These are phyloP conservation scores for Aspergillus pseudoterreus DNA, from an alignment of 2,329 filamentous ascomycete genomes.

Conservation along the genomic window DNA sequence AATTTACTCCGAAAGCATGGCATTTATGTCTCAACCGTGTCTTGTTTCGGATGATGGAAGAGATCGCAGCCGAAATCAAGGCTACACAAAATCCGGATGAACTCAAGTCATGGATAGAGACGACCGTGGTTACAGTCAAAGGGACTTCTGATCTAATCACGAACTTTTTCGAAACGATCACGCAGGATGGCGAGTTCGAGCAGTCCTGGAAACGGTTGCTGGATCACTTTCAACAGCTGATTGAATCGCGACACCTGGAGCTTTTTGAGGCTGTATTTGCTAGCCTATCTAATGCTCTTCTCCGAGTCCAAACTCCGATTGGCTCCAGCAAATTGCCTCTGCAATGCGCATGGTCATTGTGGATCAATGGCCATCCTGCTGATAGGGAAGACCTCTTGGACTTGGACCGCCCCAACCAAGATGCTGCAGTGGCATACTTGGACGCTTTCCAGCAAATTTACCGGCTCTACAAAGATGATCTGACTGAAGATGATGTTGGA, in stretches of 20 bases:
- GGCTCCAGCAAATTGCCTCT: slow-evolving; percentile 48
- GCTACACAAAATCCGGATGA: slow-evolving; percentile 18
- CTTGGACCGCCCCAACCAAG: slow-evolving; percentile 64
- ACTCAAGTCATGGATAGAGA: slow-evolving; percentile 65
- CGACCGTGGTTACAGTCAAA: slow-evolving; percentile 68
- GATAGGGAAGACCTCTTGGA: slow-evolving; percentile 41
- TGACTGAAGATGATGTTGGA: slow-evolving; percentile 60
- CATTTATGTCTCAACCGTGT: slow-evolving; percentile 76
- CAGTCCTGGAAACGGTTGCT: slow-evolving; percentile 73
- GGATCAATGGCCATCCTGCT: slow-evolving; percentile 63
- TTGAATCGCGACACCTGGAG: slow-evolving; percentile 63
- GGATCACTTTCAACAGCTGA: slow-evolving; percentile 61
- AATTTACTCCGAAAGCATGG: slow-evolving; percentile 75
- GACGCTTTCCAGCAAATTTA: slow-evolving; percentile 74
- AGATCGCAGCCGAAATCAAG: slow-evolving; percentile 56
- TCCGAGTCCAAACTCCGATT: slow-evolving; percentile 42
- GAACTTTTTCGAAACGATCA: slow-evolving; percentile 71
- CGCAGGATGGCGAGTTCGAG: slow-evolving; percentile 63
- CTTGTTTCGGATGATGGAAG: slow-evolving; percentile 71
- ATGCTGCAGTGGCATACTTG: slow-evolving; percentile 81
- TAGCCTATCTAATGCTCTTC: slow-evolving; percentile 61
- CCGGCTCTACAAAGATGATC: slow-evolving; percentile 62
- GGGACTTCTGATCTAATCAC: slow-evolving; percentile 71
- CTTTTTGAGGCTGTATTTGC: slow-evolving; percentile 70
- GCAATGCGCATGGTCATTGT: slow-evolving; percentile 64